Evolutionary conservation across 2,329 filamentous ascomycete species (phyloP), one percentile per base, ranked within the genome.

Genomic region (Lachnellula subtilissima): DNA sequence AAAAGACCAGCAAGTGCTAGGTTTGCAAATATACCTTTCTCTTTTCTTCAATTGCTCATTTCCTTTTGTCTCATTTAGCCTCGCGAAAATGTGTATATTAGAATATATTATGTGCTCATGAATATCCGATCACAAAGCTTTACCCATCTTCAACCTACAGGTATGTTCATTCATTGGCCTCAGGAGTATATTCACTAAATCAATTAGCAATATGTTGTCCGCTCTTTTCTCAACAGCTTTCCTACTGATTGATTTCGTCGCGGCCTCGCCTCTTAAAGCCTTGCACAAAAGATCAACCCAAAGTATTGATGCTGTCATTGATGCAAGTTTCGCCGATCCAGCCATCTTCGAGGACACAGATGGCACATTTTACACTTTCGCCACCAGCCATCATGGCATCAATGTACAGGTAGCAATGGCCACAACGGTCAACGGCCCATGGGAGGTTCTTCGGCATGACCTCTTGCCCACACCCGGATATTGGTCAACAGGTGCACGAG

Each of bases 301-400:
- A 14, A 53, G 15, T 15, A 36, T 58, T 35, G 39, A 73, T 37
- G 54, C 53, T 50, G 64, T 58, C 17, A 63, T 77, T 43, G 59
- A 69, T 46, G 65, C 66, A 25, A 75, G 83, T 69, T 84, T 84
- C 64, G 74, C 81, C 12, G 80, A 84, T 60, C 81, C 82, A 7
- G 70, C 74, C 12, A 74, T 85, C 49, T 64, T 85, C 48, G 67
- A 77, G 62, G 74, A 71, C 37, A 54, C 69, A 3, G 73, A 78
- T 59, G 77, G 74, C 7, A 73, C 69, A 2, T 85, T 78, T 75
- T 82, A 85, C 61, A 78, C 82, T 7, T 86, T 84, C 66, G 81
- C 76, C 3, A 84, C 80, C 1, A 77, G 76, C 49, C 74, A 74
- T 51, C 76, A 76, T 54, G 77, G 73, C 48, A 71, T 74, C 19